Evolutionary conservation across 768 basidiomycete species (phyloP).

Genomic region (Scleroderma citrinum): DNA sequence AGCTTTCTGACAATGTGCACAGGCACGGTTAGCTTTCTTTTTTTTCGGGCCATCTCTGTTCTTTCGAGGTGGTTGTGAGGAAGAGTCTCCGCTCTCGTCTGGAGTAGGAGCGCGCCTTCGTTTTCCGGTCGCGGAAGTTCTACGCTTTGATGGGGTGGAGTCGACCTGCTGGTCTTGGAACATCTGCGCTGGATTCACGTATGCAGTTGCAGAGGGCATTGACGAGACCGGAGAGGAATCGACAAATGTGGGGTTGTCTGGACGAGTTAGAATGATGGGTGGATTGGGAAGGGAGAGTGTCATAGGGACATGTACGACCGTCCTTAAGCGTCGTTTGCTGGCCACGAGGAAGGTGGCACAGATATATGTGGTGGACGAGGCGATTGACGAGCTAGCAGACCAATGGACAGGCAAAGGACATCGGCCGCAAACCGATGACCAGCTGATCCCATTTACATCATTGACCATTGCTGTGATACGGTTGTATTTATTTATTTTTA

Average conservation of each 20-base stretch:
- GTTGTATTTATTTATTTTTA: neutral
- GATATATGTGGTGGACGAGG: neutral
- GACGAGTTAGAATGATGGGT: neutral
- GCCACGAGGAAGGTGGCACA: constrained; percentile 2
- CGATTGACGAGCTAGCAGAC: neutral
- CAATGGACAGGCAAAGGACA: constrained; percentile 7
- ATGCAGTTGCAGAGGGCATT: constrained; percentile 18
- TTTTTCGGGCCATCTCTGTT: constrained; percentile 78
- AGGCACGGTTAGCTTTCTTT: constrained; percentile 92
- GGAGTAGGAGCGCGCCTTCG: constrained; percentile 59
- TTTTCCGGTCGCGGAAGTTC: constrained; percentile 38
- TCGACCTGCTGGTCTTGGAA: constrained; percentile 33
- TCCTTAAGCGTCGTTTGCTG: neutral
- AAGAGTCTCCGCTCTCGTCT: constrained; percentile 49
- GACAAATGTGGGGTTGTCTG: constrained; percentile 7
- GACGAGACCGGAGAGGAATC: constrained; percentile 3
- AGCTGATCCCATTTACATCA: constrained; percentile 10
- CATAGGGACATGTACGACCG: constrained; percentile 11
- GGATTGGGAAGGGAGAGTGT: constrained; percentile 4
- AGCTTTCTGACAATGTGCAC: constrained; percentile 94
- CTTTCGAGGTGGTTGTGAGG: constrained; percentile 41
- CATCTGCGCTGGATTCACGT: constrained; percentile 41
- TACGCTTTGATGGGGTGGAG: constrained; percentile 30
- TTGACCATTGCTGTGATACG: neutral
- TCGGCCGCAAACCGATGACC: constrained; percentile 17